Evolutionary conservation across 169 alveolate species (phyloP).

Genomic region (Plasmodium malariae): DNA sequence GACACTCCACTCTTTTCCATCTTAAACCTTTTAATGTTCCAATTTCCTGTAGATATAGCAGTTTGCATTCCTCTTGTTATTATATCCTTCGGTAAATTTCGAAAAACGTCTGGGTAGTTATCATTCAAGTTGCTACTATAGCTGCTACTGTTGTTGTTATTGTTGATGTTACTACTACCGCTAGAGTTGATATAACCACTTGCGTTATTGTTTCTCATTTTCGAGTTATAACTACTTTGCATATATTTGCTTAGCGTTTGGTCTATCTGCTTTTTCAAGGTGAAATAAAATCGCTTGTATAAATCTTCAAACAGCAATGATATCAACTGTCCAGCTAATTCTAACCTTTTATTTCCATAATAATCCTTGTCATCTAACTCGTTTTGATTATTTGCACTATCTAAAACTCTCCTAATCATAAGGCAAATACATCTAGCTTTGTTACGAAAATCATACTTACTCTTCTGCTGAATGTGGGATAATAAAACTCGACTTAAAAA

Average conservation of each 20-base stretch:
- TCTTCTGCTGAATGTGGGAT: slow-evolving; percentile 93
- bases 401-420: slow-evolving; percentile 97
- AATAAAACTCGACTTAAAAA: slow-evolving; percentile 92
- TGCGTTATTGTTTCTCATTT: slow-evolving; percentile 19
- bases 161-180: too few relatives aligned
- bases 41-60: slow-evolving; percentile 98
- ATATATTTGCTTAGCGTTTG: slow-evolving; percentile 84
- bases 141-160: too few relatives aligned
- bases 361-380: slow-evolving; percentile 98
- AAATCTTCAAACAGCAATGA: slow-evolving; percentile 96
- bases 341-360: slow-evolving; percentile 99
- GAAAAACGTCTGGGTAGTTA: slow-evolving; percentile 91
- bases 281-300: slow-evolving; percentile 83
- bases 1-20: slow-evolving; percentile 99
- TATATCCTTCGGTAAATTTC: slow-evolving; percentile 93
- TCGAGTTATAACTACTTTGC: slow-evolving; percentile 79
- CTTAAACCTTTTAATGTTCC: slow-evolving; percentile 98
- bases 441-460: slow-evolving; percentile 90
- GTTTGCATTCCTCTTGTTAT: slow-evolving; percentile 97
- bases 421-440: slow-evolving; percentile 94
- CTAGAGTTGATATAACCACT: too few relatives aligned
- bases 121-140: slow-evolving; percentile 69
- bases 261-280: slow-evolving; percentile 91
- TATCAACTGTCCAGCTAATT: slow-evolving; percentile 98
- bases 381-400: slow-evolving; percentile 93